A percentile compares a stretch with the other conserved stretches of the same genome.
Conservation (phyloP, 495 filamentous ascomycete species). For the Aspergillus affinis region DNA sequence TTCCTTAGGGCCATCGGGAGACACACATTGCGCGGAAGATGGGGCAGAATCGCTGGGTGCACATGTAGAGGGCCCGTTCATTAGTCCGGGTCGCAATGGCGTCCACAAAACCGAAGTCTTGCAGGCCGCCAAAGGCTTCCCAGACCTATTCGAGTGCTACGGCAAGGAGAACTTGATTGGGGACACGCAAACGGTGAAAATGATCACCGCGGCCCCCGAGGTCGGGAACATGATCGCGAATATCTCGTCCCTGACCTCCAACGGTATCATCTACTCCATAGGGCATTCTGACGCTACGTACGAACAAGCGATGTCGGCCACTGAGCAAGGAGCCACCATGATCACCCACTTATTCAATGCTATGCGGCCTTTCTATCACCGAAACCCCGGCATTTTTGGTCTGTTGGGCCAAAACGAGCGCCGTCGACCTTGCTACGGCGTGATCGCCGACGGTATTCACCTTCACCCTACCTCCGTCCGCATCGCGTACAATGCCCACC, state of each 20-base stretch:
- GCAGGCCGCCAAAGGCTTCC: slow-evolving; percentile 47
- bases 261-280: slow-evolving; percentile 69
- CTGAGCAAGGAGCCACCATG: slow-evolving; percentile 73
- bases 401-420: slow-evolving; percentile 56
- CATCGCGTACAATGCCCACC: slow-evolving; percentile 59
- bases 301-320: slow-evolving; percentile 65
- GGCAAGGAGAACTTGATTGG: slow-evolving; percentile 58
- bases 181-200: slow-evolving; percentile 51
- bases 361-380: slow-evolving; percentile 82
- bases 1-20: slow-evolving; percentile 67
- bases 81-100: slow-evolving; percentile 69
- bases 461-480: slow-evolving; percentile 60
- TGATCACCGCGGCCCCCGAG: slow-evolving; percentile 82
- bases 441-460: slow-evolving; percentile 65
- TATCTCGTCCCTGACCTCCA: slow-evolving; percentile 58
- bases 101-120: slow-evolving; percentile 69
- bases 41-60: slow-evolving; percentile 82
- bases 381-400: slow-evolving; percentile 82
- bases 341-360: slow-evolving; percentile 91
- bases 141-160: slow-evolving; percentile 67
- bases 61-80: slow-evolving; percentile 83
- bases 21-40: slow-evolving; percentile 41
- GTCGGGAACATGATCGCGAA: slow-evolving; percentile 59
- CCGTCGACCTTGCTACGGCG: slow-evolving; percentile 54
- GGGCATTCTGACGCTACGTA: slow-evolving; percentile 83